These are phyloP conservation scores for Amphirosellinia nigrospora DNA, from an alignment of 495 filamentous ascomycete genomes.

Conservation along the genomic window DNA sequence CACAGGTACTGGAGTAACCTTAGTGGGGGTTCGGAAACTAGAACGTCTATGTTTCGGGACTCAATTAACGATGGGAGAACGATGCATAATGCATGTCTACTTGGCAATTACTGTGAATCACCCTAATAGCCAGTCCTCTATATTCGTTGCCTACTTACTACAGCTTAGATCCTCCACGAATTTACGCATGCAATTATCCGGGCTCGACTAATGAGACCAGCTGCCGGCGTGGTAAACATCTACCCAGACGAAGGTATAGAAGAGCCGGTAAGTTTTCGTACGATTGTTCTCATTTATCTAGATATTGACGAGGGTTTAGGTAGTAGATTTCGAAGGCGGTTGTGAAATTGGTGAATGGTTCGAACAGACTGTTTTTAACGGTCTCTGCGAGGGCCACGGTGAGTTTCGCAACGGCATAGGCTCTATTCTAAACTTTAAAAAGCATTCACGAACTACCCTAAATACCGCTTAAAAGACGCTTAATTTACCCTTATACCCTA, in stretches of 20 bases:
- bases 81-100: not conserved
- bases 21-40: not conserved
- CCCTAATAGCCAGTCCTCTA: not conserved
- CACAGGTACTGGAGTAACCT: not conserved
- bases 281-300: not conserved
- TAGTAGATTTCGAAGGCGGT: not conserved
- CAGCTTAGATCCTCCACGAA: conserved; percentile 13
- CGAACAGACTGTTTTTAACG: not conserved
- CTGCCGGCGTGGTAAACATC: not conserved
- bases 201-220: not conserved
- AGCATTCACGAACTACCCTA: too few species aligned
- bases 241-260: not conserved
- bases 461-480: not conserved
- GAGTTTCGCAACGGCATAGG: not conserved
- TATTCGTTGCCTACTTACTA: not conserved
- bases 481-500: not conserved
- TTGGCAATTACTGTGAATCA: not conserved
- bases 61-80: conserved; percentile 7
- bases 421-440: not conserved
- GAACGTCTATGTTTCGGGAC: not conserved
- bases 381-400: not conserved
- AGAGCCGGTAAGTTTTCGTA: not conserved
- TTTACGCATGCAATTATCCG: not conserved
- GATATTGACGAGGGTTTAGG: not conserved
- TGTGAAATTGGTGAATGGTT: conserved; percentile 1